Conservation (phyloP, 148 eudicot species). For the Arctostaphylos glauca region DNA sequence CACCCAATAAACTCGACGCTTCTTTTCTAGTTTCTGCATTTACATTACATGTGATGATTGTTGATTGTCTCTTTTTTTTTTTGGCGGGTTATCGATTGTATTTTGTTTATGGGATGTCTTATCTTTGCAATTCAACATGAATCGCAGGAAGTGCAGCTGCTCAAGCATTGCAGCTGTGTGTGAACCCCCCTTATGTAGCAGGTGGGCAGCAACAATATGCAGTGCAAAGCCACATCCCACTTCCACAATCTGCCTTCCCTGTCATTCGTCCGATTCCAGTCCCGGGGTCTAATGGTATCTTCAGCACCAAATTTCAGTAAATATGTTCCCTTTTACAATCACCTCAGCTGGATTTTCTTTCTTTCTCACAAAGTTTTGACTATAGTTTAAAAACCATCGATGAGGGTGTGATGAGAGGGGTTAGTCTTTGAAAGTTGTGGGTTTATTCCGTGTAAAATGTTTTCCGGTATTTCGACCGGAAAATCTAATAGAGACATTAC, state of each 20-base stretch:
- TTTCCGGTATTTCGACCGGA: no score
- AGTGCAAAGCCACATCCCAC: constrained; percentile 46
- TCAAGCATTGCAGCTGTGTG: constrained; percentile 45
- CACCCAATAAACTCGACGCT: not conserved
- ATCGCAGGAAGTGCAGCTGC: constrained; percentile 47
- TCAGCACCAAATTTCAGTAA: constrained; percentile 43
- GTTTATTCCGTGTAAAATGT: not conserved
- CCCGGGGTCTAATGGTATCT: constrained; percentile 40
- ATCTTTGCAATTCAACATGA: not conserved
- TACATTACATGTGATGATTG: not conserved
- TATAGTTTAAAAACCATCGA: not conserved
- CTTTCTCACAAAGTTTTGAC: constrained; percentile 14
- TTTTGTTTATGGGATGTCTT: not conserved
- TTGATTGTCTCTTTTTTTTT: not conserved
- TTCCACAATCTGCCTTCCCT: constrained; percentile 46
- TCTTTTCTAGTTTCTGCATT: no score
- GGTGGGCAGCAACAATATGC: constrained; percentile 44
- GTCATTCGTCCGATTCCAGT: constrained; percentile 38
- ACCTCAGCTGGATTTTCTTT: not conserved
- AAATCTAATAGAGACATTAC: no score
- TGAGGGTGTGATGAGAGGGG: constrained; percentile 2
- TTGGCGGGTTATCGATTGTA: not conserved
- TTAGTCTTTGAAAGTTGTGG: constrained; percentile 12
- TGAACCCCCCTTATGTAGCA: constrained; percentile 41
- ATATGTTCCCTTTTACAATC: constrained; percentile 15